A percentile compares a stretch with the other conserved stretches of the same genome.
Evolutionary conservation across 2,329 filamentous ascomycete genomes (phyloP).

Genomic region (Alternaria metachromatica): DNA sequence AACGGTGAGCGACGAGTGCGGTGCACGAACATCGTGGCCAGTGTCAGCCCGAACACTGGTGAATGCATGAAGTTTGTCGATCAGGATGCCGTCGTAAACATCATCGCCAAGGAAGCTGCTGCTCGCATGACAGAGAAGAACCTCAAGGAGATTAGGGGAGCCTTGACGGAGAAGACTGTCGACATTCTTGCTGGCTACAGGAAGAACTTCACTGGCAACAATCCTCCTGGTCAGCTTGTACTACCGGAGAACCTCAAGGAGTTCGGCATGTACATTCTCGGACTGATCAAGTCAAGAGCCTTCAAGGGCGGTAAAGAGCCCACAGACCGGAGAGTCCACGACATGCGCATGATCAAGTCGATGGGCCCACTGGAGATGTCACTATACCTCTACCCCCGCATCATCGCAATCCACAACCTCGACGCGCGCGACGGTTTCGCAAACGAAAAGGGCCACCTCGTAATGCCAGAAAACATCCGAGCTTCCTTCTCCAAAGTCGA

Average conservation of each 20-base stretch:
- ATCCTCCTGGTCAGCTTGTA: constrained; percentile 90
- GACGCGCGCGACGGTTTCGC: constrained; percentile 88
- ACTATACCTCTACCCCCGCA: constrained; percentile 92
- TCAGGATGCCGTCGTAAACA: constrained; percentile 87
- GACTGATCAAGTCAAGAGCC: constrained; percentile 85
- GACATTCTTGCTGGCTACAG: constrained; percentile 91
- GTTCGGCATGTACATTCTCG: constrained; percentile 94
- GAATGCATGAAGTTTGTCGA: constrained; percentile 92
- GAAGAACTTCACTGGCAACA: constrained; percentile 86
- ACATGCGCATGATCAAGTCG: constrained; percentile 85
- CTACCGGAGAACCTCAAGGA: constrained; percentile 96
- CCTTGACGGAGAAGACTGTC: constrained; percentile 87
- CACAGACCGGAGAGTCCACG: constrained; percentile 87
- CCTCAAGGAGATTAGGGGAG: constrained; percentile 84
- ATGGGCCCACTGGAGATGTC: constrained; percentile 88
- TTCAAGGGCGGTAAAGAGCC: constrained; percentile 93
- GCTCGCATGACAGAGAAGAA: constrained; percentile 79
- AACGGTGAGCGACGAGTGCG: constrained; percentile 87
- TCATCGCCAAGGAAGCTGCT: constrained; percentile 92
- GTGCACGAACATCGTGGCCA: constrained; percentile 92
- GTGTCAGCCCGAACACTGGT: constrained; percentile 82
- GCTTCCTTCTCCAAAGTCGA: constrained; percentile 88
- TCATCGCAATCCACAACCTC: constrained; percentile 90
- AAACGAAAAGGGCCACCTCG: constrained; percentile 87
- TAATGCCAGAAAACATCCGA: constrained; percentile 79